Evolutionary conservation across 106 monocot species (phyloP), one percentile per base, ranked within the genome.

Genomic region (Iris macrosiphon): DNA sequence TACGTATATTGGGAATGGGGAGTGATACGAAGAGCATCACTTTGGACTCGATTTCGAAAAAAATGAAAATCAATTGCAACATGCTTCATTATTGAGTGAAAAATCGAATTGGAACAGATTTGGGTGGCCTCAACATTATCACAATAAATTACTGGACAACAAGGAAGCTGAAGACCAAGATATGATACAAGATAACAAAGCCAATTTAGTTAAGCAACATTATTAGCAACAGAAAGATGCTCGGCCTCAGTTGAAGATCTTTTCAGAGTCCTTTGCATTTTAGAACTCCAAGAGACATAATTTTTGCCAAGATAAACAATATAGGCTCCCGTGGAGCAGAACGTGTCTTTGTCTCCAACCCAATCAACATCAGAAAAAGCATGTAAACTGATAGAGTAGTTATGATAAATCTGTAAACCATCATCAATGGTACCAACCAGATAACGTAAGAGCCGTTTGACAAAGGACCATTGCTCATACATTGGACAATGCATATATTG

Each of bases 21-120:
- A n/a, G n/a, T n/a, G n/a, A n/a, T n/a, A n/a, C n/a, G 1, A 4
- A 65, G 50, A 4, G 5, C 6, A 3, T 39, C 0, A n/a, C 15
- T 16, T 13, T 19, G 16, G 3, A 52, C 65, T 27, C 27, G 29
- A 16, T 65, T 53, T 24, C 52, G 17, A 15, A 65, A 37, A 31
- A 41, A 67, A 61, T 61, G 18, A 51, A 21, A 51, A 39, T 50
- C 49, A 14, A 63, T 10, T 12, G 47, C 49, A 0, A 64, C 31
- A 50, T 70, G 69, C n/a, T 70, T 70, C 32, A 49, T 70, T 5
- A 51, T 3, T 9, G 61, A 26, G 24, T 70, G 51, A 52, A 55
- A 55, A 12, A 71, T 13, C 0, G 55, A 32, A 19, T 71, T 63
- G 40, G 47, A 16, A 34, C n/a, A 19, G 0, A 59, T 10, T 2